Base-by-base conservation (phyloP, 176 grass and related monocot genomes). In the Thalia dealbata region DNA sequence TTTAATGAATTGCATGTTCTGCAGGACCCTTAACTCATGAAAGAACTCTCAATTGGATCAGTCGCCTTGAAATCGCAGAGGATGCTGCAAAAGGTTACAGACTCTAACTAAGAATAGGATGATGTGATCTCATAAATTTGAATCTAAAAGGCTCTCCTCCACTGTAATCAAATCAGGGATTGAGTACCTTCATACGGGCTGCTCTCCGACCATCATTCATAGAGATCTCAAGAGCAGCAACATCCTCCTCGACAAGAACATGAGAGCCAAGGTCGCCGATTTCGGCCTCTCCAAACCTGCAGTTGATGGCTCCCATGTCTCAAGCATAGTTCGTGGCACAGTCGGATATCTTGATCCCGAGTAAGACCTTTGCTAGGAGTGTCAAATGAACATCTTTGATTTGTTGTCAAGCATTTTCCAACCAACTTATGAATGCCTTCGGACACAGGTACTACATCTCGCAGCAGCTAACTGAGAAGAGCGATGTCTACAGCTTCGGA, bases 81-180 rank as follows among this genome's bases (percentile, higher is more conserved):
- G 95, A 99, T 92, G 87, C 90, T 79, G 90, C 95, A n/a, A 99
- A 99, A 91, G 95, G 95, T 93, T 78, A 56, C n/a, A 43, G 72
- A 21, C n/a, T 9, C 26, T 19, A 68, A n/a, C 32, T 13, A 21
- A 18, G 14, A 71, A 45, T 43, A 18, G 78, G 21, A n/a, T 25
- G 14, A 10, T 3, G n/a, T 18, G 12, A 60, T 24, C 25, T 25
- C 3, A 48, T 48, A 23, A 16, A 3, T 4, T 24, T 24, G 23
- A 61, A 61, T 61, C 56, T 61, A 61, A 61, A 61, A 0, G 23
- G n/a, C 23, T n/a, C 16, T 58, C 14, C 12, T 1, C n/a, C 56
- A 61, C 56, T 61, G 21, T 21, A 61, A 12, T 25, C n/a, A 61
- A 23, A 48, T 67, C 82, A 96, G 93, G 95, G 45, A 93, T 97